These are phyloP conservation scores for Rhinocladiella mackenziei DNA, from an alignment of 2,329 filamentous ascomycete genomes.

Conservation along the genomic window DNA sequence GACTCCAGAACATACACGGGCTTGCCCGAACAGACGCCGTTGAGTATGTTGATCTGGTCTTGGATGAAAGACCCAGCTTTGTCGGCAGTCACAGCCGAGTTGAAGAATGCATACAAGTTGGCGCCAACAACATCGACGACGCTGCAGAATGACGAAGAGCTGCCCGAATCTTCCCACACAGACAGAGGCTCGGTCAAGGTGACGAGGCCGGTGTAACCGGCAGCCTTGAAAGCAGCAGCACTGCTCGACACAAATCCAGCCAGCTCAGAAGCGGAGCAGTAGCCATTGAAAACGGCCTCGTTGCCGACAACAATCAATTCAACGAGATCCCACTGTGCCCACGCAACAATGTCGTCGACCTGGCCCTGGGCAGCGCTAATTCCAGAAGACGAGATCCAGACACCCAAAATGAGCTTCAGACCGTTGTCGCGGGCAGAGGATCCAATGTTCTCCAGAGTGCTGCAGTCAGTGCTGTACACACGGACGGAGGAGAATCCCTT, in stretches of 20 bases:
- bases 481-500: conserved; percentile 70
- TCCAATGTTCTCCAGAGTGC: conserved; percentile 71
- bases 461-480: conserved; percentile 90
- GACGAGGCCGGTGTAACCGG: conserved; percentile 68
- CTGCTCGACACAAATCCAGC: conserved; percentile 64
- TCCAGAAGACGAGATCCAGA: conserved; percentile 69
- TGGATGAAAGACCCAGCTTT: conserved; percentile 73
- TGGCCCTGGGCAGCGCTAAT: conserved; percentile 66
- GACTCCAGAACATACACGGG: conserved; percentile 79
- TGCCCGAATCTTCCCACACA: conserved; percentile 59
- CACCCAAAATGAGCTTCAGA: conserved; percentile 76
- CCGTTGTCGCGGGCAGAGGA: conserved; percentile 62
- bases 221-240: conserved; percentile 58
- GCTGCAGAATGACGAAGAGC: conserved; percentile 57
- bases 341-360: conserved; percentile 66
- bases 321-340: conserved; percentile 71
- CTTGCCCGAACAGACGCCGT: conserved; percentile 66
- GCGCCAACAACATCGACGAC: conserved; percentile 73
- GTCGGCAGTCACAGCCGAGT: conserved; percentile 59
- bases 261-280: conserved; percentile 62
- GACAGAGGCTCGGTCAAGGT: conserved; percentile 85
- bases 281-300: conserved; percentile 77
- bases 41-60: conserved; percentile 67
- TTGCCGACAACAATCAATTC: conserved; percentile 83
- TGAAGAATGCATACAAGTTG: conserved; percentile 96